Percentiles rank a stretch among this genome's conserved stretches.
These are phyloP conservation scores for Gaultheria prostrata DNA, from an alignment of 148 eudicot genomes.

Conservation along the genomic window DNA sequence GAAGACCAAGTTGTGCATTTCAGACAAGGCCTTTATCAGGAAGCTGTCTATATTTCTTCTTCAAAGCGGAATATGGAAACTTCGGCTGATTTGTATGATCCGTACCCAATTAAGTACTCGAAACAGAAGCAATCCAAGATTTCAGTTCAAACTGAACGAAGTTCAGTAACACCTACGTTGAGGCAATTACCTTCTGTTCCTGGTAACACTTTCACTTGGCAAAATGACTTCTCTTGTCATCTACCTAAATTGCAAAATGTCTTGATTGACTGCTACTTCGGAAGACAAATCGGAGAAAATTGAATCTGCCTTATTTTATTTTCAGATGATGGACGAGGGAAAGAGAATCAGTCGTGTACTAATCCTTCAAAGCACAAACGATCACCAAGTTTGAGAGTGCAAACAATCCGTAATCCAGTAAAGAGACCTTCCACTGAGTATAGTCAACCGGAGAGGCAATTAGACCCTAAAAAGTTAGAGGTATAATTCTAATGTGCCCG, in stretches of 20 bases:
- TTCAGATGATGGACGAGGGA: conserved; percentile 44
- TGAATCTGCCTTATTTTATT: conserved; percentile 6
- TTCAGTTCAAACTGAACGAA: conserved; percentile 18
- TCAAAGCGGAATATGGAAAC: conserved; percentile 7
- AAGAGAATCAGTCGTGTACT: conserved; percentile 40
- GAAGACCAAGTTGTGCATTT: conserved; percentile 70
- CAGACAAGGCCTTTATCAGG: conserved; percentile 30
- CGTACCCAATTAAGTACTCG: conserved; percentile 22
- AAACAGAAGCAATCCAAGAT: conserved; percentile 35
- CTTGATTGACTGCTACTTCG: neutral
- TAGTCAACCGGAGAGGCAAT: conserved; percentile 35
- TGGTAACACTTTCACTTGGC: conserved; percentile 26
- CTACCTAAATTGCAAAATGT: conserved; percentile 3
- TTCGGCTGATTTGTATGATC: conserved; percentile 31
- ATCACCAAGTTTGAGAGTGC: conserved; percentile 36
- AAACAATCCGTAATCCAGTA: conserved; percentile 32
- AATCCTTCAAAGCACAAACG: conserved; percentile 34
- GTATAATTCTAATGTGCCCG: conserved; percentile 21
- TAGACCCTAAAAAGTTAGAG: conserved; percentile 38
- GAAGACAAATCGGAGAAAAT: neutral
- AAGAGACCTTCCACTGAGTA: conserved; percentile 37
- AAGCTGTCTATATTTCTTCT: conserved; percentile 11
- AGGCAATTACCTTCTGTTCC: conserved; percentile 14
- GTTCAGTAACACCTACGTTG: neutral
- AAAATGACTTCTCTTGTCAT: conserved; percentile 23